Evolutionary conservation across 1,284 basidiomycete species (phyloP).

Genomic region (Prillingera fragicola): DNA sequence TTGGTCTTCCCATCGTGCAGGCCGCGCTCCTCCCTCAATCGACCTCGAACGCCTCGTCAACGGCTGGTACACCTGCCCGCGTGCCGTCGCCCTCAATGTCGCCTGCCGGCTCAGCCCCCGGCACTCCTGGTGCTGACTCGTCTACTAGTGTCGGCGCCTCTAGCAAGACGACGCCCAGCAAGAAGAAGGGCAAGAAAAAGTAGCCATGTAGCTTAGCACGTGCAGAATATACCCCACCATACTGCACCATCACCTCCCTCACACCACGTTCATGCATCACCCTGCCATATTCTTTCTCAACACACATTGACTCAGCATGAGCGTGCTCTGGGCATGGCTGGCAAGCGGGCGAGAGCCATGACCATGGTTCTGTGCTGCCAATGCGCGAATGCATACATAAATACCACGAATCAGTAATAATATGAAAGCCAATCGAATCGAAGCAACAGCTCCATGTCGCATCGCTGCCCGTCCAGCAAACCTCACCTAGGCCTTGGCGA

Average conservation of each 20-base stretch:
- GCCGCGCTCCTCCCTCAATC: not conserved
- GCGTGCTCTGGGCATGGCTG: too few species aligned
- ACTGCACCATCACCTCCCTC: not conserved
- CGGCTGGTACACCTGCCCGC: not conserved
- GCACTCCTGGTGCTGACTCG: not conserved
- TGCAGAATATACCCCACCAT: not conserved
- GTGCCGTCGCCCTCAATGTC: not conserved
- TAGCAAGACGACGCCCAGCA: not conserved
- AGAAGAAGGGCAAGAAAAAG: constrained; percentile 70
- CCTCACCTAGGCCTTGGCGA: too few species aligned
- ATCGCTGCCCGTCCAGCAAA: too few species aligned
- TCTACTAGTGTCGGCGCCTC: not conserved
- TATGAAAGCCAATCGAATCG: too few species aligned
- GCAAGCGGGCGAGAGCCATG: too few species aligned
- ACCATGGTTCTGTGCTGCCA: too few species aligned
- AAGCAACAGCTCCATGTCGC: too few species aligned
- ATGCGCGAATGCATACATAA: too few species aligned
- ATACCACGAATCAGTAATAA: too few species aligned
- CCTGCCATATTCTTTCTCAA: too few species aligned
- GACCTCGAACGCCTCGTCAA: not conserved
- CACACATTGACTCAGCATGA: too few species aligned
- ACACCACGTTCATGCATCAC: not conserved
- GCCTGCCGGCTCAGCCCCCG: not conserved
- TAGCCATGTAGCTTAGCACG: constrained; percentile 43
- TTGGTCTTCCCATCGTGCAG: constrained; percentile 14